Evolutionary conservation across 208 protist genomes (phyloP).

Genomic region (Giardia muris): DNA sequence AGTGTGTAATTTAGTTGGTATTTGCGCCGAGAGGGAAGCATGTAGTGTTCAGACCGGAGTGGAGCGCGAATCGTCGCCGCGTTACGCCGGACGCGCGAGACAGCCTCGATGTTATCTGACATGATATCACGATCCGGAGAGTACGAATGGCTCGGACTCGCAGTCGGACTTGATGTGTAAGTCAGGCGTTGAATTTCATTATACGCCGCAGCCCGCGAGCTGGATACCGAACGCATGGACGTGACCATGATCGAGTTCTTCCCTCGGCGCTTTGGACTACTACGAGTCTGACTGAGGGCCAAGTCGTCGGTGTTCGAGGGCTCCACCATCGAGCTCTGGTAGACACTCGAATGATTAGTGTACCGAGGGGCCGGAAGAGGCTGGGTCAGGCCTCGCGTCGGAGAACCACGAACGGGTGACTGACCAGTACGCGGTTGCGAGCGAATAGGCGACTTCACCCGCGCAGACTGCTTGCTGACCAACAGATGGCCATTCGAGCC

Average conservation of each 20-base stretch:
- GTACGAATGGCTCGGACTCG: neutral
- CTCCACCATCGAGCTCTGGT: neutral
- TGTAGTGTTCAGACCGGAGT: neutral
- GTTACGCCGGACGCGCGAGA: neutral
- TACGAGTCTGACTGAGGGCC: neutral
- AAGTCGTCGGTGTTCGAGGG: neutral
- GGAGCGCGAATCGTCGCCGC: neutral
- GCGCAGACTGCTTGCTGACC: too few relatives aligned
- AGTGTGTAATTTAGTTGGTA: conserved; percentile 3
- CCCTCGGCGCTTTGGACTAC: neutral
- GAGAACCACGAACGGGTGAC: too few relatives aligned
- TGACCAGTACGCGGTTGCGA: too few relatives aligned
- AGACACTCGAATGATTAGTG: too few relatives aligned
- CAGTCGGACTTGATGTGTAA: neutral
- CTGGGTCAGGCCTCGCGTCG: too few relatives aligned
- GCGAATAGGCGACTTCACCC: too few relatives aligned
- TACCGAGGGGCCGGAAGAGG: too few relatives aligned
- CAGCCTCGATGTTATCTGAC: neutral
- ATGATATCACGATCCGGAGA: neutral
- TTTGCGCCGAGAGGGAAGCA: neutral
- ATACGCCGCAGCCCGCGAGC: neutral
- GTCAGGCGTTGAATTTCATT: neutral
- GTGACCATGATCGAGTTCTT: neutral
- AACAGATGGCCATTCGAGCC: neutral
- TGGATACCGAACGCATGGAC: neutral